Conservation (phyloP, 2,329 filamentous ascomycete genomes). For the Eutypa lata region DNA sequence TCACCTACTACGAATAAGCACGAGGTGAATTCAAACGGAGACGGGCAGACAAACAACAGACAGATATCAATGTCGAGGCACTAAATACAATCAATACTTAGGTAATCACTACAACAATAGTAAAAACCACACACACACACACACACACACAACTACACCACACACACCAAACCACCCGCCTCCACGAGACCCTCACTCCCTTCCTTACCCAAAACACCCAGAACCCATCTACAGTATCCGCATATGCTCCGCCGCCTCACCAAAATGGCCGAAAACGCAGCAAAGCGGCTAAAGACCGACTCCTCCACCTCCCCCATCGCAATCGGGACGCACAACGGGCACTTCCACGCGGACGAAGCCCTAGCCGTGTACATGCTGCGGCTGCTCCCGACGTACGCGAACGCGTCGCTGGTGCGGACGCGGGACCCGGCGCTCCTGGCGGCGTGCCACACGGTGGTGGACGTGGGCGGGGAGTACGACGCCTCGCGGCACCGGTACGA, state of each 20-base stretch:
- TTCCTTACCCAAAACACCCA: too few species aligned
- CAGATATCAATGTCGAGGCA: too few species aligned
- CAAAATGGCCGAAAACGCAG: constrained; percentile 62
- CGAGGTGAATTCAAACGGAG: too few species aligned
- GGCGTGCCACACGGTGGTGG: constrained; percentile 90
- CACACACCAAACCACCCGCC: background rate
- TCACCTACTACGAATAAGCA: too few species aligned
- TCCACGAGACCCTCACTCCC: constrained; percentile 6
- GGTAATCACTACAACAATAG: too few species aligned
- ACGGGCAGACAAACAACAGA: too few species aligned
- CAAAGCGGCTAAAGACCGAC: constrained; percentile 83
- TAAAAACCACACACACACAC: too few species aligned
- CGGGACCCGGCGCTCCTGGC: constrained; percentile 77
- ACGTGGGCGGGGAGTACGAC: constrained; percentile 96
- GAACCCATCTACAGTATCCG: too few species aligned
- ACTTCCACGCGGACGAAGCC: constrained; percentile 98
- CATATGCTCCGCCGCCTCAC: constrained; percentile 38
- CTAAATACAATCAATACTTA: too few species aligned
- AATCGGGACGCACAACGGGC: constrained; percentile 95
- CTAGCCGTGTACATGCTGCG: constrained; percentile 95
- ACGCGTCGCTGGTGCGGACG: constrained; percentile 76
- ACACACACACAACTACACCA: too few species aligned
- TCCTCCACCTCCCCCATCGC: constrained; percentile 38
- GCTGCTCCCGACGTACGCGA: constrained; percentile 75
- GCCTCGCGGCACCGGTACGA: constrained; percentile 76